Percentiles rank a stretch among this genome's conserved stretches.
Conservation (phyloP, 495 filamentous ascomycete genomes). For the Daldinia decipiens region DNA sequence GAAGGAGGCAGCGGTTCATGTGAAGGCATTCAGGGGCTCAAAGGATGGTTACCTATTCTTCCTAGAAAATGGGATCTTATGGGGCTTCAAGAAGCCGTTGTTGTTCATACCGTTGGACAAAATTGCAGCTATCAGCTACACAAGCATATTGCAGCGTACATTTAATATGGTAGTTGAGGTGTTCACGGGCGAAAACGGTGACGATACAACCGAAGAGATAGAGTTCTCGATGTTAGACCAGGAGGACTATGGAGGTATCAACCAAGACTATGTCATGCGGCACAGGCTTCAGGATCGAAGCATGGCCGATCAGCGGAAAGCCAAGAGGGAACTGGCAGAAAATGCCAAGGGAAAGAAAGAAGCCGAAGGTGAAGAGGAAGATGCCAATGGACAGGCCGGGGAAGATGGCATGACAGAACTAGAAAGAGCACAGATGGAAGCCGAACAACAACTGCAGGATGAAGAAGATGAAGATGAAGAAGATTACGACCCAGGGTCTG, state of each 20-base stretch:
- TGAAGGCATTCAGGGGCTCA: slow-evolving; percentile 89
- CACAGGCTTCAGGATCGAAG: slow-evolving; percentile 89
- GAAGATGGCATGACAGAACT: slow-evolving; percentile 71
- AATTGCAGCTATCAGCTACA: slow-evolving; percentile 87
- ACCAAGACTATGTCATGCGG: slow-evolving; percentile 76
- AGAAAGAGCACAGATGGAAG: slow-evolving; percentile 64
- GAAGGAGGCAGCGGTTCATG: slow-evolving; percentile 88
- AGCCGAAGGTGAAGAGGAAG: slow-evolving; percentile 68
- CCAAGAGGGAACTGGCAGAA: slow-evolving; percentile 69
- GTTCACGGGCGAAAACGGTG: slow-evolving; percentile 48
- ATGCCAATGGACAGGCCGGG: slow-evolving; percentile 62
- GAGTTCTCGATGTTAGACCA: slow-evolving; percentile 91
- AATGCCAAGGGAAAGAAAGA: slow-evolving; percentile 64
- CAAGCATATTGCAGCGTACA: slow-evolving; percentile 87
- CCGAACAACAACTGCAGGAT: slow-evolving; percentile 64
- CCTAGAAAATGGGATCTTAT: slow-evolving; percentile 85
- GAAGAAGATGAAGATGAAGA: slow-evolving; percentile 89
- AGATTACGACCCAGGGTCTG: slow-evolving; percentile 86
- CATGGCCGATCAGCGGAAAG: slow-evolving; percentile 86
- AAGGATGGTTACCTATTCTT: slow-evolving; percentile 98
- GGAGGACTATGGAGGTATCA: slow-evolving; percentile 83
- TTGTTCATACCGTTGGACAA: slow-evolving; percentile 82
- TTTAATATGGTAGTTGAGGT: slow-evolving; percentile 89
- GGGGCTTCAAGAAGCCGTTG: slow-evolving; percentile 95
- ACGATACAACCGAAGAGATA: slow-evolving; percentile 69